Base-by-base conservation (phyloP, 257 asterid species). In the Nicotiana sylvestris region DNA sequence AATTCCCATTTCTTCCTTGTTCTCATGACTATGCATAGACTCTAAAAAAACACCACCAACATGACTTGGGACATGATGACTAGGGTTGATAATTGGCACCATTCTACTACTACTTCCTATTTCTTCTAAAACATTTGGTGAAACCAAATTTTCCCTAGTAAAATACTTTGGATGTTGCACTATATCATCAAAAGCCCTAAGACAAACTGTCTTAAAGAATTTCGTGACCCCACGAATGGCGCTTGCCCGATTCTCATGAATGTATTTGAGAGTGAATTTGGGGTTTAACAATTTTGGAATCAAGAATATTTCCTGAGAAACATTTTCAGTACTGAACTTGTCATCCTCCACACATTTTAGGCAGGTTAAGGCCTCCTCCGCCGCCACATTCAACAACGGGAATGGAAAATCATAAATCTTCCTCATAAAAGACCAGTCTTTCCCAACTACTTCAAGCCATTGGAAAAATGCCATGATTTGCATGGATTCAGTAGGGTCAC, bases 381-480 rank as follows among this genome's bases (percentile, higher is more conserved):
- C 90, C 3, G 86, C 35, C 10, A 82, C 83, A 4, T 84, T 84
- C 30, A 94, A 16, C 66, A 90, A 11, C 0, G 18, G 4, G 0
- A 29, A 62, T 0, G 97, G 90, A 39, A 92, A 74, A 4, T 87
- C 39, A 39, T 86, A 55, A 81, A 93, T 25, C 10, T 67, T 76
- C 49, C 32, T 76, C 6, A 94, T 78, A 17, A 91, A 10, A n/a
- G 37, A 46, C 66, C 39, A 16, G 77, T 86, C 85, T 0, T 60
- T 74, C 6, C 62, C 53, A 64, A 79, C 76, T 7, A 84, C 88
- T 72, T 93, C 98, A 0, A 95, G 88, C 93, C 94, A 95, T 35
- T 91, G 82, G 81, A 85, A 88, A 60, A 94, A 92, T 0, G 89
- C 98, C 89, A 90, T 83, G 3, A 88, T 86, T 5, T 84, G 90